Base-by-base conservation (phyloP, 2,329 filamentous ascomycete genomes). In the Cordyceps farinosa region DNA sequence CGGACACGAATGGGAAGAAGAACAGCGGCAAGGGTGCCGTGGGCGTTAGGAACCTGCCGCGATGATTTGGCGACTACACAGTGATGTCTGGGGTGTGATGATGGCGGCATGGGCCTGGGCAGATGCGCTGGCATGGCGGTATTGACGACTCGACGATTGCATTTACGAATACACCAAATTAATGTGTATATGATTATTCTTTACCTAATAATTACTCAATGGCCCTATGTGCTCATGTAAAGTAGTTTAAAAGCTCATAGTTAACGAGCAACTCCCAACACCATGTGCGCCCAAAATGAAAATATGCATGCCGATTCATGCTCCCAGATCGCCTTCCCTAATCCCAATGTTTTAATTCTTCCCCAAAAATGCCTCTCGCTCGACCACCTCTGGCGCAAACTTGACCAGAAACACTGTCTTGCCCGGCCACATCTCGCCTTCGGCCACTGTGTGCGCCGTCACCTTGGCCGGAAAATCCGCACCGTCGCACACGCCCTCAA, bases 371-470 rank as follows among this genome's bases (percentile, higher is more conserved):
- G 88, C 88, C 82, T 99, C 95, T 74, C 95, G 82, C 80, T 98
- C 94, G 75, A 98, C 80, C 48, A 98, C 94, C 75, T 92, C 90
- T n/a, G 87, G 83, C 67, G 91, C 88, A 74, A 99, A 99, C 77
- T 94, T 92, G 72, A 99, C 88, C 74, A 99, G 76, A 73, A 97
- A 99, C 38, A 99, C 93, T 50, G 95, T 99, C 80, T 95, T 91
- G 40, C 91, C 91, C 0, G 95, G 95, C 93, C 94, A 98, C 87
- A 98, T 89, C 71, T 94, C 91, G 67, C 88, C 84, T 74, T 84
- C 84, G 15, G 77, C 79, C 70, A 90, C 87, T 66, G 87, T 92
- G 75, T 99, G 95, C 68, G 95, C 94, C 64, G 90, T 95, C 27
- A 98, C 95, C 66, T 90, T 88, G 0, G 92, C 94, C 53, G 90